These are phyloP conservation scores for Solanum piurae DNA, from an alignment of 257 asterid genomes.

Conservation along the genomic window DNA sequence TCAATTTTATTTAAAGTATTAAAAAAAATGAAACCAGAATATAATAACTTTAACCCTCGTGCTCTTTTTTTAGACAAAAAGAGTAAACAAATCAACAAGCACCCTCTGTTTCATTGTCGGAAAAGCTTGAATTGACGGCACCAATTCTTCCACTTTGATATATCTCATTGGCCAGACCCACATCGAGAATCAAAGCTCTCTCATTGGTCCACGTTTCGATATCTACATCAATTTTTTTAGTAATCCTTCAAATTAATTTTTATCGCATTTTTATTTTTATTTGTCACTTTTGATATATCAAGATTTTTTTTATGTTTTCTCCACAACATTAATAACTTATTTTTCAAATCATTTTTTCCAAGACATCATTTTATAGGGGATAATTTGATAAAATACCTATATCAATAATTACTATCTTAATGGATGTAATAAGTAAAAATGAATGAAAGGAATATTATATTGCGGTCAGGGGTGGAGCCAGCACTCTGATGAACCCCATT, in stretches of 20 bases:
- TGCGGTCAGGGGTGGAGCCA: too few species aligned
- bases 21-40: not conserved
- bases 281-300: too few species aligned
- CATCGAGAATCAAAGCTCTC: conserved; percentile 4
- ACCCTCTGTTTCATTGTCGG: conserved; percentile 24
- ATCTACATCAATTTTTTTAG: not conserved
- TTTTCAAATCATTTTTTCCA: too few species aligned
- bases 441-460: too few species aligned
- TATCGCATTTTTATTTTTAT: not conserved
- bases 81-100: conserved; percentile 12
- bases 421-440: not conserved
- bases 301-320: too few species aligned
- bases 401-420: not conserved
- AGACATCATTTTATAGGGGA: too few species aligned
- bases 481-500: too few species aligned
- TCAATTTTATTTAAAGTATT: not conserved
- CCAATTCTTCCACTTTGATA: conserved; percentile 26
- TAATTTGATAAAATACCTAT: too few species aligned
- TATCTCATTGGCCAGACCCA: conserved; percentile 22
- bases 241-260: not conserved
- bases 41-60: not conserved
- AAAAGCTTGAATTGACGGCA: conserved; percentile 18
- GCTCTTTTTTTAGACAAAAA: not conserved
- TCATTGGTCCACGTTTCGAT: conserved; percentile 43
- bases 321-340: too few species aligned